These are phyloP conservation scores for Lactifluus hygrophoroides DNA, from an alignment of 768 basidiomycete species.

Conservation along the genomic window DNA sequence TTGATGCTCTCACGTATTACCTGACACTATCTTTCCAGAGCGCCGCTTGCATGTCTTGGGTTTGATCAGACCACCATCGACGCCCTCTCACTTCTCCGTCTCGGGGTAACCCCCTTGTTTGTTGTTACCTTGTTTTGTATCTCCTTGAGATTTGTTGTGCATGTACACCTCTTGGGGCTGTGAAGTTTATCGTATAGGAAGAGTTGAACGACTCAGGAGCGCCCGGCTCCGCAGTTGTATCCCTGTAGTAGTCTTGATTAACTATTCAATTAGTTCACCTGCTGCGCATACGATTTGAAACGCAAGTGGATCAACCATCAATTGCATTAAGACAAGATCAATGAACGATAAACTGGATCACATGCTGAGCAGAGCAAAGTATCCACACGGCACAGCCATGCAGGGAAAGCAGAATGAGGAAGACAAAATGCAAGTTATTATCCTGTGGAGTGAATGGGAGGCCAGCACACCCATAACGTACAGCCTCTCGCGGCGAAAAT, in stretches of 20 bases:
- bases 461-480: neutral
- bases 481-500: neutral
- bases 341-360: neutral
- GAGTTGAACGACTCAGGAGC: neutral
- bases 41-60: constrained; percentile 19
- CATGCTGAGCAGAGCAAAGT: neutral
- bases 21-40: constrained; percentile 6
- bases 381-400: constrained; percentile 6
- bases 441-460: neutral
- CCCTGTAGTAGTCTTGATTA: neutral
- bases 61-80: constrained; percentile 8
- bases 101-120: constrained; percentile 1
- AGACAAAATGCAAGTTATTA: neutral
- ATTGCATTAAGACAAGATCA: neutral
- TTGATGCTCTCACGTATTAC: neutral
- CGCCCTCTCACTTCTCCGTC: constrained; percentile 8
- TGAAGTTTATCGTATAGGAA: neutral
- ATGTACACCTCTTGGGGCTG: constrained; percentile 1
- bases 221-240: neutral
- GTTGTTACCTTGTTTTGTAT: neutral
- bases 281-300: neutral
- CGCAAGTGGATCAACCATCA: neutral
- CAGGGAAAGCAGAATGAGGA: neutral
- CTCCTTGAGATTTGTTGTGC: neutral
- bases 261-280: neutral